Evolutionary conservation across 768 basidiomycete genomes (phyloP).

Genomic region (Tulasnella calospora): DNA sequence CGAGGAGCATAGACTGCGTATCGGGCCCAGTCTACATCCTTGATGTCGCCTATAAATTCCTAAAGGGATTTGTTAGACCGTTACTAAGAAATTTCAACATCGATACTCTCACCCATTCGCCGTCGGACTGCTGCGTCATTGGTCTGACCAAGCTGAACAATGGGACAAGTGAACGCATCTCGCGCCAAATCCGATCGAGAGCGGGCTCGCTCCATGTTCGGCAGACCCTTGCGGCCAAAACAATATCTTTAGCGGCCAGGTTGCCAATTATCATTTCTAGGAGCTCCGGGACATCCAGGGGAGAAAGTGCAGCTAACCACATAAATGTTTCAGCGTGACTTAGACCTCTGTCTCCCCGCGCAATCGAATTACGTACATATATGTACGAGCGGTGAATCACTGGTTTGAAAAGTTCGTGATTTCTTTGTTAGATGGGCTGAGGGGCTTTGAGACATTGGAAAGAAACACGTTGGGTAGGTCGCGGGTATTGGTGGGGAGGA

Average conservation of each 20-base stretch:
- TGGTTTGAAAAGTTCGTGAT: background rate
- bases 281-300: background rate
- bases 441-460: background rate
- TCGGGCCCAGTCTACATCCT: background rate
- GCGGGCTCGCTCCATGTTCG: background rate
- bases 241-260: background rate
- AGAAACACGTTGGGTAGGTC: background rate
- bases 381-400: background rate
- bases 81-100: background rate
- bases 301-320: background rate
- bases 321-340: background rate
- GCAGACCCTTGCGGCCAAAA: background rate
- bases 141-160: background rate
- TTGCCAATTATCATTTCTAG: background rate
- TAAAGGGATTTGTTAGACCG: background rate
- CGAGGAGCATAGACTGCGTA: background rate
- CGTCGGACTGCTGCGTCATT: background rate
- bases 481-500: background rate
- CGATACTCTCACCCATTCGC: background rate
- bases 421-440: background rate
- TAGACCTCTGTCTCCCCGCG: background rate
- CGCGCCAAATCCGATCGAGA: background rate
- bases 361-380: background rate
- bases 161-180: background rate
- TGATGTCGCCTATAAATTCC: background rate